Evolutionary conservation across 1,284 basidiomycete species (phyloP).

Genomic region (Puccinia hordei): DNA sequence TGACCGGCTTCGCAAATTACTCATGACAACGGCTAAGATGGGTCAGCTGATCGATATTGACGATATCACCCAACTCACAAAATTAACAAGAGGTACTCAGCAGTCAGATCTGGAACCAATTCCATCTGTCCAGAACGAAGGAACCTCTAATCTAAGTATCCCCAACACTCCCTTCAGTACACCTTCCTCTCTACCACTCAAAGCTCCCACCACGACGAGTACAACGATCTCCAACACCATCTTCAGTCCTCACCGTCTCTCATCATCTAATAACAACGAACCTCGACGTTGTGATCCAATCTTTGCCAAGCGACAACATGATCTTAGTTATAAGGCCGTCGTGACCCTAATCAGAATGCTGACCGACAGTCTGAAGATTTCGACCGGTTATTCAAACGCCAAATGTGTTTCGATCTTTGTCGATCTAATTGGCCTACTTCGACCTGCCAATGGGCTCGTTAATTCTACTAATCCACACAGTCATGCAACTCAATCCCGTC

Average conservation of each 20-base stretch:
- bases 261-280: slow-evolving; percentile 55
- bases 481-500: slow-evolving; percentile 25
- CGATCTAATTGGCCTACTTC: slow-evolving; percentile 36
- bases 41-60: slow-evolving; percentile 28
- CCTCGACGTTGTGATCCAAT: slow-evolving; percentile 60
- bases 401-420: slow-evolving; percentile 52
- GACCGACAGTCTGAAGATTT: slow-evolving; percentile 53
- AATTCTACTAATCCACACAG: slow-evolving; percentile 20
- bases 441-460: slow-evolving; percentile 29
- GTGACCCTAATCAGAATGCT: slow-evolving; percentile 53
- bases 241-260: slow-evolving; percentile 61
- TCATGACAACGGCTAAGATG: slow-evolving; percentile 30
- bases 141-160: neutral
- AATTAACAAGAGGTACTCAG: slow-evolving; percentile 17
- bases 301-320: slow-evolving; percentile 46
- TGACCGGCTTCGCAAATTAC: slow-evolving; percentile 37
- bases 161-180: slow-evolving; percentile 27
- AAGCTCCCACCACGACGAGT: slow-evolving; percentile 67
- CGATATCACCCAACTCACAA: slow-evolving; percentile 27
- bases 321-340: slow-evolving; percentile 50
- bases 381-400: slow-evolving; percentile 48
- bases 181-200: slow-evolving; percentile 60
- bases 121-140: slow-evolving; percentile 56
- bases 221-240: slow-evolving; percentile 72
- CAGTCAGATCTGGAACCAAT: slow-evolving; percentile 15